Base-by-base conservation (phyloP, 352 stramenopile genomes). In the Pelagophyceae sp. region DNA sequence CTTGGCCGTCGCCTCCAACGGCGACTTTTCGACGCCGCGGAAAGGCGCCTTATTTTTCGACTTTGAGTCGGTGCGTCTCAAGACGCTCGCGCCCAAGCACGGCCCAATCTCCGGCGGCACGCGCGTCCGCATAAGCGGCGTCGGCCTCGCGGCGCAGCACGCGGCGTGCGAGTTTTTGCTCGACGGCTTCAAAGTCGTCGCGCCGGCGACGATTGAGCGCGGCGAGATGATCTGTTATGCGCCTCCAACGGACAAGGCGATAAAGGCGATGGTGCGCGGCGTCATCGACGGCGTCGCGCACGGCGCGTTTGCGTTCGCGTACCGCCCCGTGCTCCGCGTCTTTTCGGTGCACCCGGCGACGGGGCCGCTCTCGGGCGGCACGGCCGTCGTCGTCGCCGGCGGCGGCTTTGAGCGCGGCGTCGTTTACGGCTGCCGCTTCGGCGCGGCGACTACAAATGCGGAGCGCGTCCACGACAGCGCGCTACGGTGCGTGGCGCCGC, bases 311-410 rank as follows among this genome's bases (percentile, higher is more conserved):
- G 63, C 38, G 29, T 82, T 82, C 60, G 27, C 51, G 51, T 82
- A 82, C 69, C 54, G 79, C 32, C 64, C 60, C 29, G 69, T 79
- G 27, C 63, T 81, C 23, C 60, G 50, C 29, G 71, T 82, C 61
- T 63, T 27, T 19, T 61, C 38, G 69, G 51, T 82, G n/a, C 69
- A 65, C 50, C 78, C 78, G 33, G 38, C 32, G n/a, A 72, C 67
- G 37, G 78, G 78, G 11, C 78, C 78, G 23, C 3, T 67, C 29
- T 78, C 27, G 3, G 78, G 78, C 11, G 77, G 77, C 27, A 77
- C 78, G 23, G 58, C 72, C n/a, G 78, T 82, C 31, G 64, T 72
- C n/a, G 71, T 82, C 27, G 76, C 65, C 32, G 78, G 78, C 17
- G 72, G 38, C 3, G 77, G 77, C 19, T 82, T 82, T 29, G 45